These are phyloP conservation scores for Umbellularia californica DNA, from an alignment of 164 flowering plant species.

Conservation along the genomic window DNA sequence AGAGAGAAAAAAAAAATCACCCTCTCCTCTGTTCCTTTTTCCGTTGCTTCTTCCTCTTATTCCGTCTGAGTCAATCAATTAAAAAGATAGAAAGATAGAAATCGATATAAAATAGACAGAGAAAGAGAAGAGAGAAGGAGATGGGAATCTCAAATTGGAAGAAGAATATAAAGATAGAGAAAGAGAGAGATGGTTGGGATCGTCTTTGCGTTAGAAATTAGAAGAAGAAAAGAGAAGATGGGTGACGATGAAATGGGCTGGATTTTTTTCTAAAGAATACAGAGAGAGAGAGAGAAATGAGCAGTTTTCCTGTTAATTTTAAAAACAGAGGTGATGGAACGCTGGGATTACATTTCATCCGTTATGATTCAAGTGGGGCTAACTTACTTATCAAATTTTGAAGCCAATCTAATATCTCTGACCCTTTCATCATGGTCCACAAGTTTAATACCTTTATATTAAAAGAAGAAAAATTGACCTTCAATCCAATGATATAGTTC, in stretches of 20 bases:
- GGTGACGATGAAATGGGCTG: constrained; percentile 29
- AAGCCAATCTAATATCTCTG: too few species aligned
- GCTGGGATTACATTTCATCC: too few species aligned
- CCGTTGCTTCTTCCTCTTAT: constrained; percentile 23
- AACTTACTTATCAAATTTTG: too few species aligned
- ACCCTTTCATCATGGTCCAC: too few species aligned
- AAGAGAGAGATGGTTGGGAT: constrained; percentile 29
- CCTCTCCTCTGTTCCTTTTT: constrained; percentile 28
- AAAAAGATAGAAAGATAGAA: constrained; percentile 12
- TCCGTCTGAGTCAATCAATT: constrained; percentile 2
- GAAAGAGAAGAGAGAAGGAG: constrained; percentile 15
- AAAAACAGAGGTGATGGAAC: too few species aligned
- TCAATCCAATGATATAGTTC: too few species aligned
- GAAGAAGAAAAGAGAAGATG: constrained; percentile 28
- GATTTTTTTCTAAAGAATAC: constrained; percentile 4
- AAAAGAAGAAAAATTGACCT: too few species aligned
- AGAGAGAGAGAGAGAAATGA: too few species aligned
- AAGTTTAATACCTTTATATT: too few species aligned
- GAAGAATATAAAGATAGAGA: constrained; percentile 18
- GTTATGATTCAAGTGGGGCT: too few species aligned
- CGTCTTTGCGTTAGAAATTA: constrained; percentile 40
- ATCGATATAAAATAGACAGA: constrained; percentile 7
- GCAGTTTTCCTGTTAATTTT: too few species aligned
- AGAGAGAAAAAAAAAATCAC: constrained; percentile 13
- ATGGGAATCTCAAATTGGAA: constrained; percentile 13